These are phyloP conservation scores for Aotearoamyces nothofagi DNA, from an alignment of 2,329 filamentous ascomycete genomes.

Conservation along the genomic window DNA sequence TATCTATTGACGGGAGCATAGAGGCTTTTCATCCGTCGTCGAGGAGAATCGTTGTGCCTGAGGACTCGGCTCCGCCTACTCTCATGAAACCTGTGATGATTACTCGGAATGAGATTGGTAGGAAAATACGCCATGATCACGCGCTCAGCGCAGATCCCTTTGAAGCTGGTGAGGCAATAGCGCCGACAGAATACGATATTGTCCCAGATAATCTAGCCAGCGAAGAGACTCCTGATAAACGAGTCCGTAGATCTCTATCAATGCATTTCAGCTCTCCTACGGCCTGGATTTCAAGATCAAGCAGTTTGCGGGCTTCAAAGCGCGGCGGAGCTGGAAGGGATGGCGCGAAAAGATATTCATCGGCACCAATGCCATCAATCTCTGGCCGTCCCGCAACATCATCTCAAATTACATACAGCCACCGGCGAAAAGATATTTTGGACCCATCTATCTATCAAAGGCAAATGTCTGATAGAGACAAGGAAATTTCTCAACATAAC, in stretches of 20 bases:
- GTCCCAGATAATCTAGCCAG: slow-evolving; percentile 10
- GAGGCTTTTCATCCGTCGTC: slow-evolving; percentile 14
- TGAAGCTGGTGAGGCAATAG: not conserved
- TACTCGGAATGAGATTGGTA: slow-evolving; percentile 3
- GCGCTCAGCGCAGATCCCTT: slow-evolving; percentile 5
- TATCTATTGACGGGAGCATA: slow-evolving; percentile 11
- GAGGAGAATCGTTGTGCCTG: slow-evolving; percentile 13
- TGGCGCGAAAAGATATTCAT: slow-evolving; percentile 34
- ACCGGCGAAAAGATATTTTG: slow-evolving; percentile 9
- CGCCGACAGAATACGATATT: slow-evolving; percentile 7
- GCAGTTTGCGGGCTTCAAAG: slow-evolving; percentile 41
- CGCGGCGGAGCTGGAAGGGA: slow-evolving; percentile 27
- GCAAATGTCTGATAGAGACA: slow-evolving; percentile 6
- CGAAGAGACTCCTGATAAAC: slow-evolving; percentile 23
- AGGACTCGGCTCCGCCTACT: slow-evolving; percentile 14
- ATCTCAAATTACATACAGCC: slow-evolving; percentile 10
- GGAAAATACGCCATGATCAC: slow-evolving; percentile 8
- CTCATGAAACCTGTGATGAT: slow-evolving; percentile 18
- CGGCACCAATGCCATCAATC: slow-evolving; percentile 29
- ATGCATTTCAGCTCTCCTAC: slow-evolving; percentile 42
- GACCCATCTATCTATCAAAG: slow-evolving; percentile 13
- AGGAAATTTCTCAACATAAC: slow-evolving; percentile 10
- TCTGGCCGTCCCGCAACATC: slow-evolving; percentile 13
- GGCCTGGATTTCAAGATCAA: slow-evolving; percentile 38
- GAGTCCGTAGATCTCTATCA: slow-evolving; percentile 37